A percentile compares a stretch with the other conserved stretches of the same genome.
Conservation (phyloP, 495 filamentous ascomycete species). For the Collariella sp. region DNA sequence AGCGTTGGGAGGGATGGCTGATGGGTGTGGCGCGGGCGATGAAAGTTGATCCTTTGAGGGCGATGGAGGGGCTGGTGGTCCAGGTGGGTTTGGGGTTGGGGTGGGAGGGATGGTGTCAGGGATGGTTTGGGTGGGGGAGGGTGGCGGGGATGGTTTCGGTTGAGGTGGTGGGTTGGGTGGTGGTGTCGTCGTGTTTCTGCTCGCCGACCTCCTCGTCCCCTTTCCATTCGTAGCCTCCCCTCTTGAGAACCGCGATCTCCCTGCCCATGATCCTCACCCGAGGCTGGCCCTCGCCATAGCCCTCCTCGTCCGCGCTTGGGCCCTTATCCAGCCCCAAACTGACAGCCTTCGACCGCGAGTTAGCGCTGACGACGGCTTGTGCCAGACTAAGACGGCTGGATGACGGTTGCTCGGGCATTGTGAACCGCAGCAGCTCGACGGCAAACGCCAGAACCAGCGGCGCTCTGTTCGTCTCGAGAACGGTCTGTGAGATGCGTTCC, state of each 20-base stretch:
- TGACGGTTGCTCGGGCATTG: conserved; percentile 76
- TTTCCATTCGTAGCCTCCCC: conserved; percentile 66
- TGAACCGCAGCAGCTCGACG: conserved; percentile 60
- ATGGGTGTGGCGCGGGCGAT: conserved; percentile 40
- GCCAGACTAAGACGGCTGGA: conserved; percentile 70
- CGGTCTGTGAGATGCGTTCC: conserved; percentile 47
- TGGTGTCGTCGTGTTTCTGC: conserved; percentile 19
- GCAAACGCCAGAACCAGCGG: conserved; percentile 77
- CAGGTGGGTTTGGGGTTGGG: conserved; percentile 14
- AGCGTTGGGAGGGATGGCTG: conserved; percentile 29
- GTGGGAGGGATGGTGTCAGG: conserved; percentile 7
- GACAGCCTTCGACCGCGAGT: conserved; percentile 64
- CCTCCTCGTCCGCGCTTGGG: conserved; percentile 57
- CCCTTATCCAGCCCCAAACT: conserved; percentile 63
- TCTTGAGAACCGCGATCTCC: conserved; percentile 62
- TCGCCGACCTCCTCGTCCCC: conserved; percentile 32
- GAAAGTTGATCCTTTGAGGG: conserved; percentile 43
- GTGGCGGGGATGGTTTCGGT: conserved; percentile 6
- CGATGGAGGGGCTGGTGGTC: conserved; percentile 35
- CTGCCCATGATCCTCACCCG: conserved; percentile 59
- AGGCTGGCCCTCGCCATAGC: conserved; percentile 69
- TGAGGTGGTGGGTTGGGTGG: neutral
- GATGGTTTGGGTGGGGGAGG: conserved; percentile 7
- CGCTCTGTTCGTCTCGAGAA: conserved; percentile 66
- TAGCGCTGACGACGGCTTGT: conserved; percentile 71